Base-by-base conservation (phyloP, 2,329 filamentous ascomycete species). In the Sporothrix brunneoviolacea region DNA sequence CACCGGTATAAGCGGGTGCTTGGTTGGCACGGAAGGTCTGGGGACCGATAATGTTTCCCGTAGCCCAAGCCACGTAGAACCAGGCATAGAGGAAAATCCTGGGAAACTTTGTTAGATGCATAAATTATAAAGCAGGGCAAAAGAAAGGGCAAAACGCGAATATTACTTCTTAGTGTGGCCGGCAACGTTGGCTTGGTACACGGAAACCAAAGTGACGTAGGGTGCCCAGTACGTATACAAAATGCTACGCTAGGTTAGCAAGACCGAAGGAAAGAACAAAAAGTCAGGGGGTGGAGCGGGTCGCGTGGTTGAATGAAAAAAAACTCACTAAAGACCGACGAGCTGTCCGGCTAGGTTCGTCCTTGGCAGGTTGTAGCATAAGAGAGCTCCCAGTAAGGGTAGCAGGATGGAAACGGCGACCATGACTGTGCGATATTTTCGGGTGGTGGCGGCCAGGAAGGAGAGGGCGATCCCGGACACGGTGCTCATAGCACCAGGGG, bases 11-110 rank as follows among this genome's bases (percentile, higher is more conserved):
- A 2, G 73, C 65, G 2, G 76, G 77, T 0, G 70, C 74, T 52
- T 80, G 75, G 38, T 66, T 65, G 3, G 67, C 68, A 57, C 74
- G 74, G 64, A 80, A 79, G 3, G 75, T 79, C 60, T 79, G 74
- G 0, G 76, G 76, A 0, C 76, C 46, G 18, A 53, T 50, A 15
- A 51, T 54, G 43, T 54, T 54, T 13, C 50, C 50, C 2, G 48
- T 47, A 18, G 64, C 65, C 51, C 67, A 71, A 4, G 65, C 68
- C 32, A 71, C 65, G 33, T 53, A 54, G 41, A 57, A 54, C 54
- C 51, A 54, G 28, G 51, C 52, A 21, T 57, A 57, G 10, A 54
- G 48, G 13, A 53, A 27, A 8, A 54, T 47, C 21, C 46, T 49
- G 12, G 30, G 7, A 33, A 12, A 15, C 4, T 7, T 35, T 35